Percentiles rank a stretch among this genome's conserved stretches.
Evolutionary conservation across 1,284 basidiomycete genomes (phyloP).

Genomic region (Cystobasidiaceae sp.): DNA sequence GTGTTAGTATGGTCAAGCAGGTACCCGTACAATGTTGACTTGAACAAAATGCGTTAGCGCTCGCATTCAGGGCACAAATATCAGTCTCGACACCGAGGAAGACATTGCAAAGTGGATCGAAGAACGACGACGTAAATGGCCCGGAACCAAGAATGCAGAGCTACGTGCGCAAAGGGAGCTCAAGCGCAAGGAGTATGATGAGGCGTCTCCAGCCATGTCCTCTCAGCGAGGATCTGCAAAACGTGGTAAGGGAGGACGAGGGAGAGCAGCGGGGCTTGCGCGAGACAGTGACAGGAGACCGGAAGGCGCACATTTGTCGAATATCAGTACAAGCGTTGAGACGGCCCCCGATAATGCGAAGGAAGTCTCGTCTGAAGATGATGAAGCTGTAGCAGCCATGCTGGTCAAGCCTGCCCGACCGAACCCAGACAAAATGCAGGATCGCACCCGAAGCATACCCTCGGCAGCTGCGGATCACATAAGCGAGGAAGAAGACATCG

Average conservation of each 20-base stretch:
- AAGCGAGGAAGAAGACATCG: slow-evolving; percentile 22
- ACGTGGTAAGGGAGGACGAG: not conserved
- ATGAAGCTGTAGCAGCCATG: too few relatives aligned
- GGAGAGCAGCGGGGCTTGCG: not conserved
- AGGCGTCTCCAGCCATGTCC: not conserved
- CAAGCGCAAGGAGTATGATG: slow-evolving; percentile 17
- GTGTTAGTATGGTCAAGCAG: not conserved
- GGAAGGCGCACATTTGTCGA: not conserved
- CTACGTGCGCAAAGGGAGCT: slow-evolving; percentile 54
- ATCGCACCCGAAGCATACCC: too few relatives aligned
- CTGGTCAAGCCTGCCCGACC: too few relatives aligned
- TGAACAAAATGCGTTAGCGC: slow-evolving; percentile 42
- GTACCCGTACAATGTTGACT: too few relatives aligned
- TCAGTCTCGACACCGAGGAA: slow-evolving; percentile 72
- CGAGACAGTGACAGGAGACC: not conserved
- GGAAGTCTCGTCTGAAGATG: not conserved
- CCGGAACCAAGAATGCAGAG: slow-evolving; percentile 60
- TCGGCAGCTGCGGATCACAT: not conserved
- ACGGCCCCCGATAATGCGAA: not conserved
- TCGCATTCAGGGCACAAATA: slow-evolving; percentile 68
- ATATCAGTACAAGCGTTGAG: not conserved
- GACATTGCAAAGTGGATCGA: slow-evolving; percentile 75
- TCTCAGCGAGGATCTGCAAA: not conserved
- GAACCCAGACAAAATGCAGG: too few relatives aligned
- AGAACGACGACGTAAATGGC: slow-evolving; percentile 78